Evolutionary conservation across 2,329 filamentous ascomycete species (phyloP).

Genomic region (Aquanectria penicillioides): DNA sequence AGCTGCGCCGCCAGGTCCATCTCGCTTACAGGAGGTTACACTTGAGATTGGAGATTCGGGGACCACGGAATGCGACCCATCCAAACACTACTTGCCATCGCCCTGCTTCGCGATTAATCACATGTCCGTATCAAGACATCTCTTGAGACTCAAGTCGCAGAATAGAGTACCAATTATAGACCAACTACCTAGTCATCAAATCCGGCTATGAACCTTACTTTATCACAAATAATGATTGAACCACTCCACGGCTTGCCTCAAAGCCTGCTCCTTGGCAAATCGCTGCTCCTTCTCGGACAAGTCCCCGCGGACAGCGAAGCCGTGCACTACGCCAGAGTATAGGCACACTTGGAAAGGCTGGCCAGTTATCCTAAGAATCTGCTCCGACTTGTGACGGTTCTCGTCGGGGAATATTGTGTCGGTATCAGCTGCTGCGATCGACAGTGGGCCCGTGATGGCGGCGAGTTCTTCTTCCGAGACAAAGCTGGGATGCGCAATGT

Average conservation of each 20-base stretch:
- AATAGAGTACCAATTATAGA: too few relatives aligned
- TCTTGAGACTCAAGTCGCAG: too few relatives aligned
- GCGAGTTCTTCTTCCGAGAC: constrained; percentile 73
- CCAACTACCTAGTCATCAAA: too few relatives aligned
- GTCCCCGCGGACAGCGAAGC: constrained; percentile 78
- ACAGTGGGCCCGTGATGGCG: constrained; percentile 72
- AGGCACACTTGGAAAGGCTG: constrained; percentile 80
- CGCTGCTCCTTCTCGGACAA: constrained; percentile 61
- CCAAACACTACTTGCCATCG: too few relatives aligned
- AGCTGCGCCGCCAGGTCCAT: too few relatives aligned
- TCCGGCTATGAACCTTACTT: too few relatives aligned
- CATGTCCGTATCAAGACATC: too few relatives aligned
- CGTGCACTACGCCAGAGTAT: constrained; percentile 76
- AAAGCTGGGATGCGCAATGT: constrained; percentile 80
- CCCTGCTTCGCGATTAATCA: too few relatives aligned
- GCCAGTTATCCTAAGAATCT: constrained; percentile 63
- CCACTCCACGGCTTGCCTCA: constrained; percentile 80
- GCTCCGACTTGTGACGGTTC: constrained; percentile 72
- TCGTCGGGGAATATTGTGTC: constrained; percentile 72
- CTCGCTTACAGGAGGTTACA: too few relatives aligned
- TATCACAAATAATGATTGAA: too few relatives aligned
- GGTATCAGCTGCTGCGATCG: constrained; percentile 72
- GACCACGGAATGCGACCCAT: too few relatives aligned
- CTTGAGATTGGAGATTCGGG: too few relatives aligned
- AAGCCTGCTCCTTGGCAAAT: constrained; percentile 84